Conservation (phyloP, 169 alveolate genomes). For the Perkinsus chesapeaki region DNA sequence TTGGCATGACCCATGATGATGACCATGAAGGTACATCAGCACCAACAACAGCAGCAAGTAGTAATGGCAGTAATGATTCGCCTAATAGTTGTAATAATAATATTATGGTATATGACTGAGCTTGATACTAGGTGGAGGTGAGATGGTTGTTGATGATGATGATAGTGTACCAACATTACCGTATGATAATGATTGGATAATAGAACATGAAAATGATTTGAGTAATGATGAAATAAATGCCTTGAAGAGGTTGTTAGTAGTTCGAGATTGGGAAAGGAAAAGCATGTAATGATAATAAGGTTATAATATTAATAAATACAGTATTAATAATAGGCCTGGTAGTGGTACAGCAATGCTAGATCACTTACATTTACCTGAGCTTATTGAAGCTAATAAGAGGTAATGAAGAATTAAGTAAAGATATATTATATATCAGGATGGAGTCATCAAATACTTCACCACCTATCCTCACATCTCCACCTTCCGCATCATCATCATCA, state of each 20-base stretch:
- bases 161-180: not conserved
- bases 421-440: not conserved
- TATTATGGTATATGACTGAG: not conserved
- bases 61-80: too few relatives aligned
- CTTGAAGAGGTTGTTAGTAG: not conserved
- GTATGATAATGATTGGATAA: not conserved
- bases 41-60: not conserved
- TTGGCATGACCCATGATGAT: not conserved
- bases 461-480: not conserved
- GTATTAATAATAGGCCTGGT: not conserved
- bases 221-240: not conserved
- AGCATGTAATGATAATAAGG: not conserved
- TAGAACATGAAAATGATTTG: not conserved
- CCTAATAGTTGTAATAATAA: not conserved
- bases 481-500: not conserved
- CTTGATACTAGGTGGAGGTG: not conserved
- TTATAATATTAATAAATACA: not conserved
- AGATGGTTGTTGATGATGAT: not conserved
- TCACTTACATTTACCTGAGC: not conserved
- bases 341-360: not conserved
- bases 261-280: not conserved
- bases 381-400: not conserved
- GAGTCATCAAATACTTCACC: not conserved
- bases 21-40: not conserved
- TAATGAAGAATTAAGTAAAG: too few relatives aligned